These are phyloP conservation scores for Codiaeum variegatum DNA, from an alignment of 441 rosid species.

Conservation along the genomic window DNA sequence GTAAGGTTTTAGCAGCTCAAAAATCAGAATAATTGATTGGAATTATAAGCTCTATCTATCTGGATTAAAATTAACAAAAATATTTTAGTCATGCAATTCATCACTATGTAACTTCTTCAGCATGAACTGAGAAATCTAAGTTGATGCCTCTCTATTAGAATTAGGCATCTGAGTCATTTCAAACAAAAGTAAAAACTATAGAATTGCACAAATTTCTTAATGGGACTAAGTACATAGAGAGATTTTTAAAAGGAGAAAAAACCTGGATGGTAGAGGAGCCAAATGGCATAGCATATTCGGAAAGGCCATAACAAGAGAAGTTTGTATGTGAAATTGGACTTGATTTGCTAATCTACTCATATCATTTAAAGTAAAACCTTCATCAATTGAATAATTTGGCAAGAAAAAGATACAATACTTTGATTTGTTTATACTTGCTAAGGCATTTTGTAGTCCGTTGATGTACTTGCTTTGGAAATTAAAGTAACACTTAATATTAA, in stretches of 20 bases:
- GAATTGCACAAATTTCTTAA: conserved; percentile 2
- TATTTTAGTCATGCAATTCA: conserved; percentile 62
- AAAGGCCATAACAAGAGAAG: conserved; percentile 55
- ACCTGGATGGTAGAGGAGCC: conserved; percentile 79
- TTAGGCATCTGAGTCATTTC: conserved; percentile 51
- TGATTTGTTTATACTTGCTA: conserved; percentile 27
- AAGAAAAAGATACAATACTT: conserved; percentile 25
- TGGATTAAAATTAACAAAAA: too few species aligned
- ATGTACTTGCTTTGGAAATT: conserved; percentile 15
- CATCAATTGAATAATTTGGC: neutral
- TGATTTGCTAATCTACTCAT: too few species aligned
- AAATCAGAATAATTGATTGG: too few species aligned
- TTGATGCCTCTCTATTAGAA: conserved; percentile 33
- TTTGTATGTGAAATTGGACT: conserved; percentile 61
- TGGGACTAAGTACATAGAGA: neutral
- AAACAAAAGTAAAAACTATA: too few species aligned
- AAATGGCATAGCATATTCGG: conserved; percentile 63
- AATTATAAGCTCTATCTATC: too few species aligned
- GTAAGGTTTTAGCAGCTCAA: too few species aligned
- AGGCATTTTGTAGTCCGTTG: conserved; percentile 4
- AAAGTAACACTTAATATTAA: conserved; percentile 1
- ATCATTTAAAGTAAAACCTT: neutral
- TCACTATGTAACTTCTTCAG: conserved; percentile 43
- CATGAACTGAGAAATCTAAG: conserved; percentile 49
- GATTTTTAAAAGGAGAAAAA: neutral